Conservation (phyloP, 2,329 filamentous ascomycete species). For the Lasiodiplodia gonubiensis region DNA sequence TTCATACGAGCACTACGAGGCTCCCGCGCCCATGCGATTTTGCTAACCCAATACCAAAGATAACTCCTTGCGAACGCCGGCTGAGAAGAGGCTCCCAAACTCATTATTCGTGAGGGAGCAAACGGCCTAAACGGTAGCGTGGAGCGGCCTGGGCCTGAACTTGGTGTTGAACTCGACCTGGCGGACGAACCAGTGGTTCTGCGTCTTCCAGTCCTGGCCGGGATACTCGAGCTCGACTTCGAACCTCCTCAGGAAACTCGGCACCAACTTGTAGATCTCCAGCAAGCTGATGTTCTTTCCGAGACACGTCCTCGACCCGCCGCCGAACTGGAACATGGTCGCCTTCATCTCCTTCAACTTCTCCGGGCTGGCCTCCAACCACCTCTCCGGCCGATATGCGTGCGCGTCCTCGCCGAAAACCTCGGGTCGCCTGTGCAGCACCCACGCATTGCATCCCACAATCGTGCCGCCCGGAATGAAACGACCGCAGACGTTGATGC, state of each 20-base stretch:
- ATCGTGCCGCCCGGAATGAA: slow-evolving; percentile 72
- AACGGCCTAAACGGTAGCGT: slow-evolving; percentile 11
- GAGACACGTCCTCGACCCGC: slow-evolving; percentile 71
- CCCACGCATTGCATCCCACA: slow-evolving; percentile 77
- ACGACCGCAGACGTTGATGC: slow-evolving; percentile 66
- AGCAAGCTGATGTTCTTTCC: slow-evolving; percentile 61
- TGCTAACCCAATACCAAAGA: not conserved
- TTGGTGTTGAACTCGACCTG: slow-evolving; percentile 52
- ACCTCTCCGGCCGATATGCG: slow-evolving; percentile 70
- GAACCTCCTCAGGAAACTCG: slow-evolving; percentile 67
- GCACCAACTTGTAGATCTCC: slow-evolving; percentile 59
- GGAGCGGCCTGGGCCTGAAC: slow-evolving; percentile 42
- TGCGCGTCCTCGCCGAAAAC: slow-evolving; percentile 74
- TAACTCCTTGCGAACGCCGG: slow-evolving; percentile 4
- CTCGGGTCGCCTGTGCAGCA: slow-evolving; percentile 70
- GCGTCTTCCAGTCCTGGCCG: slow-evolving; percentile 52
- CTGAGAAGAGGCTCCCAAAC: not conserved
- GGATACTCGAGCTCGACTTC: slow-evolving; percentile 56
- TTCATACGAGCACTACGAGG: not conserved
- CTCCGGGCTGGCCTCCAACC: slow-evolving; percentile 61
- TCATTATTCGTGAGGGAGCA: not conserved
- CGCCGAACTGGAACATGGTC: slow-evolving; percentile 75
- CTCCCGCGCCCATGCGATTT: too few relatives aligned
- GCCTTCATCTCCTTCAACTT: slow-evolving; percentile 70
- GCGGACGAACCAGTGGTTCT: slow-evolving; percentile 62